Evolutionary conservation across 2,329 filamentous ascomycete species (phyloP).

Genomic region (Exophiala dermatitidis): DNA sequence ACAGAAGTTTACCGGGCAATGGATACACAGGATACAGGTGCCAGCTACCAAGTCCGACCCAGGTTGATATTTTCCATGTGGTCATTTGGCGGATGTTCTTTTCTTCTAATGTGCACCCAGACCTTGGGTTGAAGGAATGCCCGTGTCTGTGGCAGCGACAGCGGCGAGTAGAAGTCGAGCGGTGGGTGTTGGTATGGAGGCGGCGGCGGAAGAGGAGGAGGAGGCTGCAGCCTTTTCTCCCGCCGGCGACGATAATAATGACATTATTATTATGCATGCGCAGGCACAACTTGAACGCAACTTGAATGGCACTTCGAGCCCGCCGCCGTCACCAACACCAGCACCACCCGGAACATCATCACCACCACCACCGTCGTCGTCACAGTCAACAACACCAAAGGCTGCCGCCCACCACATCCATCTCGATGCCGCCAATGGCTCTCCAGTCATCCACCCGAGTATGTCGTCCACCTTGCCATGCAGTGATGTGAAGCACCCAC

Average conservation of each 20-base stretch:
- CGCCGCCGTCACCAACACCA: not conserved
- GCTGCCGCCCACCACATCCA: not conserved
- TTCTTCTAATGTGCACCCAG: too few species aligned
- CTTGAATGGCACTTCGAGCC: not conserved
- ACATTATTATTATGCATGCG: not conserved
- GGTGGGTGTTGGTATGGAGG: too few species aligned
- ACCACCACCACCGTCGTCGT: not conserved
- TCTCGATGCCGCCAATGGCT: not conserved
- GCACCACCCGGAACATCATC: not conserved
- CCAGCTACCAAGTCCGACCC: too few species aligned
- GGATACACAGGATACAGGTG: too few species aligned
- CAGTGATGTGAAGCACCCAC: constrained; percentile 6
- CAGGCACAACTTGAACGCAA: not conserved
- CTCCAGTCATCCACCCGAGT: not conserved
- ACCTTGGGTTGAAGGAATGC: too few species aligned
- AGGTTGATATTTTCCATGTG: too few species aligned
- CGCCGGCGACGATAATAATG: not conserved
- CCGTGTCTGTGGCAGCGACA: too few species aligned
- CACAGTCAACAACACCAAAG: not conserved
- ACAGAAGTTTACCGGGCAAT: too few species aligned
- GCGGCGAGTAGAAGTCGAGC: too few species aligned
- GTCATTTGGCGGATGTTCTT: too few species aligned
- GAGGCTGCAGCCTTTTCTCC: too few species aligned
- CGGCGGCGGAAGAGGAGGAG: too few species aligned
- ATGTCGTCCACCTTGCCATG: not conserved